Evolutionary conservation across 345 rosid species (phyloP).

Genomic region (Gossypium arboreum): DNA sequence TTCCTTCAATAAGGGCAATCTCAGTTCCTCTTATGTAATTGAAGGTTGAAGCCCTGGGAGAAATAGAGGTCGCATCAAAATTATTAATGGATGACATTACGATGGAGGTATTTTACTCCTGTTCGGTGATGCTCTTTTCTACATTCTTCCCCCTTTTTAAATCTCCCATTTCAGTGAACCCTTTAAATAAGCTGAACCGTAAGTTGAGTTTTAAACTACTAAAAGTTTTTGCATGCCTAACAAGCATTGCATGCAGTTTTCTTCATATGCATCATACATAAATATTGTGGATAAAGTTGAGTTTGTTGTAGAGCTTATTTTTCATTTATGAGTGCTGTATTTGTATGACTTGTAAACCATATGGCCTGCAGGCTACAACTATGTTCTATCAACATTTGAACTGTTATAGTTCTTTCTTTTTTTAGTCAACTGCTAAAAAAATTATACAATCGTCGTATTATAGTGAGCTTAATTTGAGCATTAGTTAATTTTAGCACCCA

Average conservation of each 20-base stretch:
- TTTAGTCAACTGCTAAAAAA: neutral
- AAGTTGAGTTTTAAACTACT: constrained; percentile 2
- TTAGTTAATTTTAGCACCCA: neutral
- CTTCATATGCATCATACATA: neutral
- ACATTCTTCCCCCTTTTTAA: neutral
- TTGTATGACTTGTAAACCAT: constrained; percentile 7
- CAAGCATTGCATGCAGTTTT: neutral
- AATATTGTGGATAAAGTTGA: neutral
- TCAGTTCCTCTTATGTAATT: constrained; percentile 4
- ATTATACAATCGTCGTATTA: neutral
- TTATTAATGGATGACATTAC: constrained; percentile 48
- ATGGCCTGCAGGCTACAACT: neutral
- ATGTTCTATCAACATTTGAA: neutral
- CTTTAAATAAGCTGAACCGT: neutral
- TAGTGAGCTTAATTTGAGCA: neutral
- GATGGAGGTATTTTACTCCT: constrained; percentile 42
- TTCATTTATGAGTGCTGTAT: neutral
- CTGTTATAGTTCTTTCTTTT: neutral
- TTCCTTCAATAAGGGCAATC: constrained; percentile 10
- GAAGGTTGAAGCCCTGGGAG: constrained; percentile 80
- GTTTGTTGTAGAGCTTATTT: constrained; percentile 3
- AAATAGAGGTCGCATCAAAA: constrained; percentile 83
- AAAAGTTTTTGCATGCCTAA: neutral
- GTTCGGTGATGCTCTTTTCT: neutral
- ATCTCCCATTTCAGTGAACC: neutral